Evolutionary conservation across 345 rosid genomes (phyloP).

Genomic region (Stellera chamaejasme): DNA sequence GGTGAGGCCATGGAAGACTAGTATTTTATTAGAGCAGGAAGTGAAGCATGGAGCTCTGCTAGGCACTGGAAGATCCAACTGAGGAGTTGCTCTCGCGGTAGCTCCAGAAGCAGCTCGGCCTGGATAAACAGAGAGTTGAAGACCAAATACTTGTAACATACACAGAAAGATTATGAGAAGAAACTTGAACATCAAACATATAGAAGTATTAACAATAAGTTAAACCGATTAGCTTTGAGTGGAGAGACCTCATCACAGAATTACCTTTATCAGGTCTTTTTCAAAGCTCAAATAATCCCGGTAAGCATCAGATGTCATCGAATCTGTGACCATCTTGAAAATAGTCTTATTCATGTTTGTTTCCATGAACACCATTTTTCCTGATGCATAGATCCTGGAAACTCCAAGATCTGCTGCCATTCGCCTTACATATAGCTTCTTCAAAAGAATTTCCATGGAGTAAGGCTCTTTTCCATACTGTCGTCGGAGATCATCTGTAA

Average conservation of each 20-base stretch:
- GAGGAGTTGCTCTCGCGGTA: conserved; percentile 79
- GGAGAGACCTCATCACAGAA: not conserved
- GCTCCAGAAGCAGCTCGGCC: conserved; percentile 96
- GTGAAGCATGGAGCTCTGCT: conserved; percentile 73
- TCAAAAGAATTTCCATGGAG: conserved; percentile 81
- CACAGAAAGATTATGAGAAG: not conserved
- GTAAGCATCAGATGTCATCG: conserved; percentile 60
- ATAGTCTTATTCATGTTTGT: conserved; percentile 73
- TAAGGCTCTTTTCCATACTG: conserved; percentile 89
- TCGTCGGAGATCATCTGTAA: conserved; percentile 75
- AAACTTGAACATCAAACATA: not conserved
- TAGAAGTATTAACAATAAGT: not conserved
- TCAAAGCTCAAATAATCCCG: conserved; percentile 54
- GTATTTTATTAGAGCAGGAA: conserved; percentile 77
- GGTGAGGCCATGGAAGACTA: conserved; percentile 17
- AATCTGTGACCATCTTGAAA: conserved; percentile 75
- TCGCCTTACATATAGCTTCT: conserved; percentile 84
- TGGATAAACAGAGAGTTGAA: conserved; percentile 17
- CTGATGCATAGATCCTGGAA: conserved; percentile 58
- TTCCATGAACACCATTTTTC: conserved; percentile 85
- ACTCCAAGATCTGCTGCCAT: conserved; percentile 98
- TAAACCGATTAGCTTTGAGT: too few relatives aligned
- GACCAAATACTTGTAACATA: too few relatives aligned
- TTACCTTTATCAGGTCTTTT: conserved; percentile 77
- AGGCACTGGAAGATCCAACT: conserved; percentile 93